Base-by-base conservation (phyloP, 805 yeast species). In the Yamadazyma nakazawae region DNA sequence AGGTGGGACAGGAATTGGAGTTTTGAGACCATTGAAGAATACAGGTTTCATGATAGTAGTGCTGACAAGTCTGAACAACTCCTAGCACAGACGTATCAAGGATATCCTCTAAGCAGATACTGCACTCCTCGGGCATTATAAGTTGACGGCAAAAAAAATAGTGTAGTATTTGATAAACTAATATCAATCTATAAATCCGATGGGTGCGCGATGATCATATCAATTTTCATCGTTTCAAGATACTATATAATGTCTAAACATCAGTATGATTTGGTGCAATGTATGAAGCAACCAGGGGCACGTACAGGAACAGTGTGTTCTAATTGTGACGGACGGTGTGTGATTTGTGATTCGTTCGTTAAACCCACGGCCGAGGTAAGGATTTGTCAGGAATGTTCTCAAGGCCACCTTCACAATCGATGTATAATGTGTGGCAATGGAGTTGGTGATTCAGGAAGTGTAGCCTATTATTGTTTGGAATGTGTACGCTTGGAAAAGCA, bases 301-400 rank as follows among this genome's bases (percentile, higher is more conserved):
- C 66, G 70, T 14, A 62, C 79, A 3, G 98, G 96, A 0, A 68
- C 74, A 42, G 70, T 91, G 2, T 91, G 98, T 58, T 82, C 80
- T 28, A 86, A 78, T 61, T 91, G 98, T 62, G 97, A 91, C 60
- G 97, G 97, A 1, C 76, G 82, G 54, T 91, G 98, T 58, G 97
- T 97, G 2, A 73, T 82, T 2, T 91, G 98, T 63, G 97, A 90
- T 59, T 85, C 96, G 1, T 79, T 76, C 54, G 96, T 88, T 6
- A 80, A 83, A 51, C 89, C 94, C 0, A 76, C 79, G 7, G 72
- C 78, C 14, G 64, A 72, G 47, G 97, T 81, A 1, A 72, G 85
- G 48, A 76, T 89, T 17, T 91, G 98, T 63, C 91, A 85, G 49
- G 92, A 84, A 51, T 91, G 98, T 60, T 77, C 96, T 0, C 81